A percentile compares a stretch with the other conserved stretches of the same genome.
These are phyloP conservation scores for Rhamnella rubrinervis DNA, from an alignment of 331 rosid genomes.

Conservation along the genomic window DNA sequence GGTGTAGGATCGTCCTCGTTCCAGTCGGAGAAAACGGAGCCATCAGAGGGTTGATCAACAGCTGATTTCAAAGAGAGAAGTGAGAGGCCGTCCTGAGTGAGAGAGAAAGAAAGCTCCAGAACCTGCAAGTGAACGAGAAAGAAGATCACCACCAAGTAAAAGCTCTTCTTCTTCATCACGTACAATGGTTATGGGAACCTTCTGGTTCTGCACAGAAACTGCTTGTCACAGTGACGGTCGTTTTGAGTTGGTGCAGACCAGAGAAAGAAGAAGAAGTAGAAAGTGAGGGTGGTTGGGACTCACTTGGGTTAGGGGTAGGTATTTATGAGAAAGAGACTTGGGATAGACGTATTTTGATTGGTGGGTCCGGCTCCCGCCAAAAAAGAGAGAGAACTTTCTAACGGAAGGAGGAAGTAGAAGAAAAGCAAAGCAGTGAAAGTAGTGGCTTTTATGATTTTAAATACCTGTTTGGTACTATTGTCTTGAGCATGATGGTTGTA, in stretches of 20 bases:
- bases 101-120: constrained; percentile 30
- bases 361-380: constrained; percentile 64
- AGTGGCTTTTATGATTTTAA: background rate
- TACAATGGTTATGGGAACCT: too few relatives aligned
- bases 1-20: constrained; percentile 65
- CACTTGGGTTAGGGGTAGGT: constrained; percentile 20
- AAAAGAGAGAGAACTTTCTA: constrained; percentile 21
- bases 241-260: background rate
- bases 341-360: constrained; percentile 41
- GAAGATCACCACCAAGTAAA: background rate
- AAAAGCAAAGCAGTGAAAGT: constrained; percentile 19
- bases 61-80: constrained; percentile 93
- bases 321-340: constrained; percentile 56
- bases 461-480: background rate
- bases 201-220: background rate
- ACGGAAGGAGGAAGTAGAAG: constrained; percentile 36
- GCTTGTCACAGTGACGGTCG: background rate
- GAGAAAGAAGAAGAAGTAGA: background rate
- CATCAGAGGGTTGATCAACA: constrained; percentile 44
- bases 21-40: constrained; percentile 70
- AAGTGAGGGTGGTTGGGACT: constrained; percentile 13
- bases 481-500: background rate
- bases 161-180: background rate
- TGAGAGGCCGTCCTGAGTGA: constrained; percentile 84
- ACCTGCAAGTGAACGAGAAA: constrained; percentile 1